Conservation (phyloP, 176 grass and related monocot species). For the Juncus effusus region DNA sequence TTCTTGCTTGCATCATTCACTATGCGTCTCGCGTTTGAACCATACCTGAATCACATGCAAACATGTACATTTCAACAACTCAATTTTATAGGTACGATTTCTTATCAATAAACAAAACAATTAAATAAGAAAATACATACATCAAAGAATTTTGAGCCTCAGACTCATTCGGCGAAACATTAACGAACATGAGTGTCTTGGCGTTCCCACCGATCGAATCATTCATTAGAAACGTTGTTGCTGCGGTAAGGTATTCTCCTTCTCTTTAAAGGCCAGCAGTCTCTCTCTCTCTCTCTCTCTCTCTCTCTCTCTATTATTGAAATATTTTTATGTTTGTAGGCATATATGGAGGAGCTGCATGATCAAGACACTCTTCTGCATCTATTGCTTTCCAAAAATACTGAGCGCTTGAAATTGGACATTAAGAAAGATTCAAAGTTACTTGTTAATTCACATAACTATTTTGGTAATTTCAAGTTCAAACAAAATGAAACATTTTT, state of each 20-base stretch:
- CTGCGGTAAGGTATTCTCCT: constrained; percentile 96
- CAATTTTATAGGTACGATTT: too few relatives aligned
- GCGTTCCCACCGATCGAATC: constrained; percentile 95
- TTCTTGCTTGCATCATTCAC: constrained; percentile 92
- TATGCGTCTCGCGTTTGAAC: constrained; percentile 82
- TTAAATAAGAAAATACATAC: constrained; percentile 41
- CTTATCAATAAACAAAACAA: too few relatives aligned
- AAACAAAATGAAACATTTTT: constrained; percentile 9
- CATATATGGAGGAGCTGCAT: constrained; percentile 96
- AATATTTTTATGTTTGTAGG: constrained; percentile 30
- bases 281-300: background rate
- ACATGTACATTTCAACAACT: too few relatives aligned
- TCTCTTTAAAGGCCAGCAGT: constrained; percentile 76
- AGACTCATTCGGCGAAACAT: constrained; percentile 82
- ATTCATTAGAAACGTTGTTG: too few relatives aligned
- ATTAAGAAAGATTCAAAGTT: constrained; percentile 98
- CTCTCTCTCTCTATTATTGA: background rate
- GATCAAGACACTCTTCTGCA: constrained; percentile 95
- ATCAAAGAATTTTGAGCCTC: constrained; percentile 82
- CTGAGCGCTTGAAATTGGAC: constrained; percentile 59
- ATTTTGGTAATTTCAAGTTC: background rate
- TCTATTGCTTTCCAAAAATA: constrained; percentile 75
- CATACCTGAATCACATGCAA: constrained; percentile 77
- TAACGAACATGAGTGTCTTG: constrained; percentile 97
- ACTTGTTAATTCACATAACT: constrained; percentile 5